Percentiles rank a stretch among this genome's conserved stretches.
phyloP scores from a whole-genome alignment of 2,329 filamentous ascomycete genomes.

The Aspergillus flavus region DNA sequence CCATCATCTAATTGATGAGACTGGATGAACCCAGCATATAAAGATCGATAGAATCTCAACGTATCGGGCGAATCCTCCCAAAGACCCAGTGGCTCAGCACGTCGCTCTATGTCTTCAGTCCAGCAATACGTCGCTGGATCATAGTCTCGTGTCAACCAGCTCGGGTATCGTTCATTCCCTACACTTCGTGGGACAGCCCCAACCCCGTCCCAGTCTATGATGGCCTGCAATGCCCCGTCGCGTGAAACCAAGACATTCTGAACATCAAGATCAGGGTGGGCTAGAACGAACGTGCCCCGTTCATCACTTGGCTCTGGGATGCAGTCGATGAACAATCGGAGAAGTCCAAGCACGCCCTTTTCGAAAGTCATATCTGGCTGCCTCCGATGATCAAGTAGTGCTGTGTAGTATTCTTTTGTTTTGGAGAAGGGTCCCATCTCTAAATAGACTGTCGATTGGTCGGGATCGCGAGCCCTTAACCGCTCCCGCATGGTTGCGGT shows the following conservation, averaged over 20 bases:
- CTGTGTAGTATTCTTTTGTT: slow-evolving; percentile 13
- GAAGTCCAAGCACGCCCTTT: slow-evolving; percentile 12
- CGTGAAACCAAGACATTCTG: slow-evolving; percentile 36
- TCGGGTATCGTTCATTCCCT: slow-evolving; percentile 26
- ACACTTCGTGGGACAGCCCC: slow-evolving; percentile 24
- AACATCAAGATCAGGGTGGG: slow-evolving; percentile 33
- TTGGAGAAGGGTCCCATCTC: slow-evolving; percentile 12
- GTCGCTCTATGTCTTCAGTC: slow-evolving; percentile 9
- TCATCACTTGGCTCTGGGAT: slow-evolving; percentile 15
- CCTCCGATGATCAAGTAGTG: slow-evolving; percentile 6
- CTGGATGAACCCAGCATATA: background rate
- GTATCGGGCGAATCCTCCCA: slow-evolving; percentile 23
- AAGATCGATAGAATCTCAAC: slow-evolving; percentile 16
- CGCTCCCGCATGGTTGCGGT: slow-evolving; percentile 17
- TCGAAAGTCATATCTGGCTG: background rate
- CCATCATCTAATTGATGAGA: background rate
- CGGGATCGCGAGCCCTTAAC: slow-evolving; percentile 6
- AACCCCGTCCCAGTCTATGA: slow-evolving; percentile 37
- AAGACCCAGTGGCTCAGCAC: slow-evolving; percentile 18
- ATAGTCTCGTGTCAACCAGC: slow-evolving; percentile 29
- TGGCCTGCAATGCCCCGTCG: slow-evolving; percentile 27
- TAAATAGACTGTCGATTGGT: slow-evolving; percentile 18
- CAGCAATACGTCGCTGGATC: slow-evolving; percentile 12
- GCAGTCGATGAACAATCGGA: slow-evolving; percentile 21
- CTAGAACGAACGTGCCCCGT: slow-evolving; percentile 23